Percentiles rank a stretch among this genome's conserved stretches.
These are phyloP conservation scores for Penicillium rolfsii DNA, from an alignment of 2,329 filamentous ascomycete genomes.

Conservation along the genomic window DNA sequence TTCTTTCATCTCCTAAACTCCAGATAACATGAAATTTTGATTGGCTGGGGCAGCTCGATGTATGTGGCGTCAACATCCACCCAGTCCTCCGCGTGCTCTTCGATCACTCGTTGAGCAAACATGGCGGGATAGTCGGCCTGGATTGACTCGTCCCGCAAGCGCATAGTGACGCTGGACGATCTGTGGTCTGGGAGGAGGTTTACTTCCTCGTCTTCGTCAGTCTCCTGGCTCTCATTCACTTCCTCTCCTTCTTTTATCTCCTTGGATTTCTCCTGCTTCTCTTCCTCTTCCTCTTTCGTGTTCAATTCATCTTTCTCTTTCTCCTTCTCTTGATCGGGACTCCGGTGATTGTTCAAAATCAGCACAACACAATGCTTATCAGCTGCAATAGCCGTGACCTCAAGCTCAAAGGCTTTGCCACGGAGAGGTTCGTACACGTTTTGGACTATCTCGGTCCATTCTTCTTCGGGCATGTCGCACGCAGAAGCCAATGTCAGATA, in stretches of 20 bases:
- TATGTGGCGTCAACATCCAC: constrained; percentile 2
- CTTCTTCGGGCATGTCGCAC: not conserved
- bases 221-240: no score
- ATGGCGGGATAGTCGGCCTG: not conserved
- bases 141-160: constrained; percentile 4
- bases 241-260: not conserved
- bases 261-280: not conserved
- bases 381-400: constrained; percentile 8
- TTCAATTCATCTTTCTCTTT: not conserved
- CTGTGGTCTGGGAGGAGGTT: not conserved
- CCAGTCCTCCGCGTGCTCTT: constrained; percentile 4
- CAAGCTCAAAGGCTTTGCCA: not conserved
- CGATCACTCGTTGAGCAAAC: not conserved
- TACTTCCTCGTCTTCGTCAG: not conserved
- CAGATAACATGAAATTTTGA: constrained; percentile 5
- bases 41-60: constrained; percentile 9
- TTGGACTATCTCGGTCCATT: not conserved
- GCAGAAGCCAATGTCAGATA: not conserved
- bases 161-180: not conserved
- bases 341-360: not conserved
- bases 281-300: not conserved
- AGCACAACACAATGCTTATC: constrained; percentile 10
- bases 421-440: constrained; percentile 1
- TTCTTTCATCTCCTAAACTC: not conserved
- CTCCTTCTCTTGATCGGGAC: not conserved